phyloP scores from a whole-genome alignment of 2,329 filamentous ascomycete genomes.

The Immersiporthe knoxdaviesiana region DNA sequence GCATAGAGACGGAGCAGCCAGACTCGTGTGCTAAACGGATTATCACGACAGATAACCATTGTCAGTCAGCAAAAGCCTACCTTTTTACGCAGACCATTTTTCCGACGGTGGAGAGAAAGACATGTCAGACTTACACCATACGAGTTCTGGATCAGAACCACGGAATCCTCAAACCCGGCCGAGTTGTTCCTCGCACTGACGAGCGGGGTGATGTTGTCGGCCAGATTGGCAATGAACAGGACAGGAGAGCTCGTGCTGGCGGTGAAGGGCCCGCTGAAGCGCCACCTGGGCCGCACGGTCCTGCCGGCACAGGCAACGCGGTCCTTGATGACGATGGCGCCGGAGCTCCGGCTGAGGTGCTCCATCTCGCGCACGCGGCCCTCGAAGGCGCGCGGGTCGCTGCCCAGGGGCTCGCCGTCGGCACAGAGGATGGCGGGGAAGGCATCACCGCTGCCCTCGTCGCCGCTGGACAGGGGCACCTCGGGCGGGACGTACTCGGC shows the following conservation, averaged over 20 bases:
- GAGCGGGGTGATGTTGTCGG: slow-evolving; percentile 52
- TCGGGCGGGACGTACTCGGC: slow-evolving; percentile 38
- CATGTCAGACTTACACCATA: slow-evolving; percentile 48
- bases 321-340: slow-evolving; percentile 48
- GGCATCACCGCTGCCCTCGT: slow-evolving; percentile 45
- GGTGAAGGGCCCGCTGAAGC: slow-evolving; percentile 40
- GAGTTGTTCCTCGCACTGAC: slow-evolving; percentile 48
- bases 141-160: slow-evolving; percentile 52
- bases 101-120: too few species aligned
- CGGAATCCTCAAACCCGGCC: slow-evolving; percentile 48
- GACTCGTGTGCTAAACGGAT: slow-evolving; percentile 50
- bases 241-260: slow-evolving; percentile 46
- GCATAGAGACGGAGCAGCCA: slow-evolving; percentile 49
- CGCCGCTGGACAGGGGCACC: slow-evolving; percentile 36
- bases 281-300: slow-evolving; percentile 43
- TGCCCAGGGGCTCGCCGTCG: slow-evolving; percentile 41
- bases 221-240: slow-evolving; percentile 47
- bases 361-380: slow-evolving; percentile 40
- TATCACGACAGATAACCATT: neutral
- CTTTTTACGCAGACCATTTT: too few species aligned
- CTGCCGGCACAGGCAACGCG: slow-evolving; percentile 47
- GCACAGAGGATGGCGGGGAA: slow-evolving; percentile 52
- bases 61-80: neutral
- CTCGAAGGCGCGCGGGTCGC: slow-evolving; percentile 41
- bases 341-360: slow-evolving; percentile 45